Conservation (phyloP, 2,329 filamentous ascomycete species). For the Ophidiomyces ophidiicola region DNA sequence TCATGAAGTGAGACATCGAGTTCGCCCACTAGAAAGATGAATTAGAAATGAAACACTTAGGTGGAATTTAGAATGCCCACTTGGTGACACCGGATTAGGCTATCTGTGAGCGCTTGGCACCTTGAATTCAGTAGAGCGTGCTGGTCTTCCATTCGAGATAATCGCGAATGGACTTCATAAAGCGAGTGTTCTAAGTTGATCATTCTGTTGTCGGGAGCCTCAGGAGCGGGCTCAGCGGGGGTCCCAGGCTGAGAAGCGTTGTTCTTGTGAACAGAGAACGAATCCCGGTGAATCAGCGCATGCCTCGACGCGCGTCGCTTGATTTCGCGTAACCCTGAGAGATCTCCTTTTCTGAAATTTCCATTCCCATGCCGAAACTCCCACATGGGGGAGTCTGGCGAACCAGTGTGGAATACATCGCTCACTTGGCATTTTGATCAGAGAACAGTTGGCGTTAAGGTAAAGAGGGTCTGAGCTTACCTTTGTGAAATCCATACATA, state of each 20-base stretch:
- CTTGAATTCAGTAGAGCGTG: conserved; percentile 67
- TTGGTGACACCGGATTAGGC: conserved; percentile 59
- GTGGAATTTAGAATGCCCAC: conserved; percentile 29
- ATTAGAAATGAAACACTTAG: conserved; percentile 3
- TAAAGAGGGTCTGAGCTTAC: conserved; percentile 36
- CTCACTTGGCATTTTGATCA: conserved; percentile 51
- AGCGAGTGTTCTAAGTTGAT: conserved; percentile 66
- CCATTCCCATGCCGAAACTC: conserved; percentile 98
- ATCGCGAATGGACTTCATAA: conserved; percentile 63
- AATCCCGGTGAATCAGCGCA: conserved; percentile 82
- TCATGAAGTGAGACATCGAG: conserved; percentile 64
- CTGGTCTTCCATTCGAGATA: conserved; percentile 73
- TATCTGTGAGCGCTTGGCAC: conserved; percentile 71
- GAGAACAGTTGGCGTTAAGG: conserved; percentile 14
- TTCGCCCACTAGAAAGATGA: conserved; percentile 56
- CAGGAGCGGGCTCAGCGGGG: conserved; percentile 70
- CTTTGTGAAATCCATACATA: conserved; percentile 99
- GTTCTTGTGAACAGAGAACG: conserved; percentile 66
- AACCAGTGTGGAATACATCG: conserved; percentile 93
- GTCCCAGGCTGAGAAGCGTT: conserved; percentile 66
- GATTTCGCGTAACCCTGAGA: conserved; percentile 84
- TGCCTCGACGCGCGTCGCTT: conserved; percentile 89
- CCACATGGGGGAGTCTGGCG: conserved; percentile 87
- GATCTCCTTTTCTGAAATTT: conserved; percentile 89
- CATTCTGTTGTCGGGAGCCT: conserved; percentile 64